Conservation (phyloP, 805 yeast genomes). For the Starmerella scarabaei region DNA sequence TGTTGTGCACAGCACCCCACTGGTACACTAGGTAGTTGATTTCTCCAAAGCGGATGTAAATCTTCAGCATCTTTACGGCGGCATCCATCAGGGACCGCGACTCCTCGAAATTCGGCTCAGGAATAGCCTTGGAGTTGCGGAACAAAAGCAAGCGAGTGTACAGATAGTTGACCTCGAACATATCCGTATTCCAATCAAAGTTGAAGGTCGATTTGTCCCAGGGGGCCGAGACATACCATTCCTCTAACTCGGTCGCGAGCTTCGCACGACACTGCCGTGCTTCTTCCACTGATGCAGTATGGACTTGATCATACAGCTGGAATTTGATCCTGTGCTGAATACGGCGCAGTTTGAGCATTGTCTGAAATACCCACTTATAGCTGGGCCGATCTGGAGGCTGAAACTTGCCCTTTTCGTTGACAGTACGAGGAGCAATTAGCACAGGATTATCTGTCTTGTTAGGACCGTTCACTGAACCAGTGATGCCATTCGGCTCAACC, state of each 20-base stretch:
- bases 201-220: slow-evolving; percentile 47
- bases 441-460: too few relatives aligned
- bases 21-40: slow-evolving; percentile 61
- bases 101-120: slow-evolving; percentile 41
- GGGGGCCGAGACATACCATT: slow-evolving; percentile 51
- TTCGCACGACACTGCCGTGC: slow-evolving; percentile 38
- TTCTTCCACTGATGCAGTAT: slow-evolving; percentile 32
- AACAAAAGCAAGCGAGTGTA: slow-evolving; percentile 60
- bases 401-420: neutral
- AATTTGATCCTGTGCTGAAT: slow-evolving; percentile 69
- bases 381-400: slow-evolving; percentile 32
- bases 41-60: slow-evolving; percentile 47
- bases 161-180: slow-evolving; percentile 61
- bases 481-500: slow-evolving; percentile 14
- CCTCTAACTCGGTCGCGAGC: slow-evolving; percentile 39
- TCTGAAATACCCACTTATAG: slow-evolving; percentile 53
- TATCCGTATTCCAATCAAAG: slow-evolving; percentile 58
- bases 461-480: neutral
- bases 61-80: slow-evolving; percentile 50
- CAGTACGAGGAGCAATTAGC: too few relatives aligned
- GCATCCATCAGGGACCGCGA: slow-evolving; percentile 46
- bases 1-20: slow-evolving; percentile 85
- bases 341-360: slow-evolving; percentile 56
- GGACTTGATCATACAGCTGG: slow-evolving; percentile 43
- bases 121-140: slow-evolving; percentile 65